Percentiles rank a stretch among this genome's conserved stretches.
phyloP scores from a whole-genome alignment of 2,329 filamentous ascomycete species.

The Aureobasidium sp. region DNA sequence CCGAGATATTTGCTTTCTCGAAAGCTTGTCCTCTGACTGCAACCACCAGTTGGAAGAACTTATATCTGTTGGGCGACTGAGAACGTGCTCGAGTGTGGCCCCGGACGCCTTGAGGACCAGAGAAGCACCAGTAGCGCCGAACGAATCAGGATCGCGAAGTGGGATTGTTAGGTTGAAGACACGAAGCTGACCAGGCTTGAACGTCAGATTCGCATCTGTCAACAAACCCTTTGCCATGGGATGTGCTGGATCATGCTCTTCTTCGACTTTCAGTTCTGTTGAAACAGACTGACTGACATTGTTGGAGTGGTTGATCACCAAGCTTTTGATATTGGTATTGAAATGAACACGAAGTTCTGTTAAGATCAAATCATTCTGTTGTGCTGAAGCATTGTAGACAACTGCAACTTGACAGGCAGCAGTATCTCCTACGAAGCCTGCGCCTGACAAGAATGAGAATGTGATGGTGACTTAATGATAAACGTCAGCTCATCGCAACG shows the following conservation, averaged over 20 bases:
- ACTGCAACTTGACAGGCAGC: slow-evolving; percentile 11
- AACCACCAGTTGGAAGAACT: slow-evolving; percentile 14
- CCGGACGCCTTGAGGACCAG: slow-evolving; percentile 54
- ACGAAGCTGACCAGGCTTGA: slow-evolving; percentile 58
- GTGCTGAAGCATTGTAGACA: not conserved
- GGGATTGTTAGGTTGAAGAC: slow-evolving; percentile 65
- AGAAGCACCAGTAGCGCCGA: slow-evolving; percentile 55
- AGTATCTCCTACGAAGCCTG: slow-evolving; percentile 13
- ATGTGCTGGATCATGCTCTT: slow-evolving; percentile 10
- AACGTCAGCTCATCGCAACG: not conserved
- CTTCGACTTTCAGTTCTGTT: slow-evolving; percentile 4
- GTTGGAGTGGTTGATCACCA: slow-evolving; percentile 3
- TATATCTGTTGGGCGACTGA: slow-evolving; percentile 28
- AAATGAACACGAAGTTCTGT: slow-evolving; percentile 9
- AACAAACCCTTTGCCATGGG: slow-evolving; percentile 31
- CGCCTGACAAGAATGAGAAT: slow-evolving; percentile 13
- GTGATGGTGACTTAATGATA: not conserved
- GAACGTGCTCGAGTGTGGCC: slow-evolving; percentile 60
- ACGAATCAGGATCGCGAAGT: slow-evolving; percentile 74
- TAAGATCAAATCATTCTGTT: not conserved
- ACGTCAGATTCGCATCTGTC: slow-evolving; percentile 54
- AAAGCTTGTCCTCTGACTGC: slow-evolving; percentile 26
- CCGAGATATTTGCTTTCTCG: slow-evolving; percentile 33
- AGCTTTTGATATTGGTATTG: slow-evolving; percentile 1
- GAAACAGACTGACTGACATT: not conserved